phyloP scores from a whole-genome alignment of 2,329 filamentous ascomycete genomes.

The Penicillium sp. region DNA sequence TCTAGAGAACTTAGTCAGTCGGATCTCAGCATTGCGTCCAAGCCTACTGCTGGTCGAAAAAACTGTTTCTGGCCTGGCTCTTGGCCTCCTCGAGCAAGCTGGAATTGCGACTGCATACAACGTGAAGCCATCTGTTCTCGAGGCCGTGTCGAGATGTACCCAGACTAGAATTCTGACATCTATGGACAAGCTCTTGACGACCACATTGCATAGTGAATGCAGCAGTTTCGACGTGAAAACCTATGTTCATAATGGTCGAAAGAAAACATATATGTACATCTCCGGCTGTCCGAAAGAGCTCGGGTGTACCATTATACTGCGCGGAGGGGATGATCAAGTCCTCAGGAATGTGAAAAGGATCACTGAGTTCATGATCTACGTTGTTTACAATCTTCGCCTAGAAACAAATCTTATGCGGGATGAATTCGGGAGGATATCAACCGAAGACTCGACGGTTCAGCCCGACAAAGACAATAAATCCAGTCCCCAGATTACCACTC shows the following conservation, averaged over 20 bases:
- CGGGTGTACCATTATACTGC: conserved; percentile 89
- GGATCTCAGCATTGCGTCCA: conserved; percentile 81
- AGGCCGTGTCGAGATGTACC: conserved; percentile 88
- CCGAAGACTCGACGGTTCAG: conserved; percentile 39
- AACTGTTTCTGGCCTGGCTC: conserved; percentile 83
- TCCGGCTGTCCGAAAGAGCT: conserved; percentile 86
- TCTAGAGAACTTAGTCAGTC: conserved; percentile 82
- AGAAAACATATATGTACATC: conserved; percentile 94
- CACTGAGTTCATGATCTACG: conserved; percentile 98
- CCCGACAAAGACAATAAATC: conserved; percentile 11
- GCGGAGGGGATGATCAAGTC: conserved; percentile 70
- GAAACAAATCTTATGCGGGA: conserved; percentile 94
- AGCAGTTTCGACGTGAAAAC: conserved; percentile 93
- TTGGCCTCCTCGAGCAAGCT: conserved; percentile 82
- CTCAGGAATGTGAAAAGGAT: conserved; percentile 84
- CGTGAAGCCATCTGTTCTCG: conserved; percentile 92
- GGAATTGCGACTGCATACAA: conserved; percentile 94
- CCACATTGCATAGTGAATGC: conserved; percentile 72
- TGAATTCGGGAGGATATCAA: conserved; percentile 81
- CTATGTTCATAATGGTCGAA: conserved; percentile 77
- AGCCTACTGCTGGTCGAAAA: conserved; percentile 89
- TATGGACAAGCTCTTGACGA: conserved; percentile 83
- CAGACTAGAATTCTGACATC: conserved; percentile 92
- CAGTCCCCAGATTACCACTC: not conserved
- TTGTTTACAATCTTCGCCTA: conserved; percentile 94